phyloP scores from a whole-genome alignment of 352 stramenopile genomes.

The Blastocystis sp. region DNA sequence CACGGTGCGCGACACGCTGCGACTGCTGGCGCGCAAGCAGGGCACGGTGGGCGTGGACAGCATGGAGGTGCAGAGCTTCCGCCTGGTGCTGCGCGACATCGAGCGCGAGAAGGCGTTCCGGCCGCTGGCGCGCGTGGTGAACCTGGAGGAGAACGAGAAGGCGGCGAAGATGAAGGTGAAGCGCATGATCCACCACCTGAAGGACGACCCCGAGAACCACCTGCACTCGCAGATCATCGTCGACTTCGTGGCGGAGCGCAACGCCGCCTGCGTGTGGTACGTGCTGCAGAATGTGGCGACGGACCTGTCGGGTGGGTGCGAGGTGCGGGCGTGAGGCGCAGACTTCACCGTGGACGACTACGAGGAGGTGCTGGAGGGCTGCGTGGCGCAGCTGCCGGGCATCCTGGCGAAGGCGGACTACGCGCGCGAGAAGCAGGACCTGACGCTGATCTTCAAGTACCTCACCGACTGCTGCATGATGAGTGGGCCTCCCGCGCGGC shows the following conservation, averaged over 20 bases:
- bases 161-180: constrained; percentile 33
- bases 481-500: neutral
- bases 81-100: neutral
- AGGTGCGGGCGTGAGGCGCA: neutral
- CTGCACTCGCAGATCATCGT: constrained; percentile 41
- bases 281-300: constrained; percentile 44
- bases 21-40: too few species aligned
- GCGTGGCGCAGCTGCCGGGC: constrained; percentile 10
- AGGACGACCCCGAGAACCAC: constrained; percentile 13
- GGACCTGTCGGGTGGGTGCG: constrained; percentile 18
- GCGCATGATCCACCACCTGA: constrained; percentile 50
- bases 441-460: constrained; percentile 38
- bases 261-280: constrained; percentile 31
- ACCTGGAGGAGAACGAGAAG: neutral
- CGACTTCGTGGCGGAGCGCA: constrained; percentile 37
- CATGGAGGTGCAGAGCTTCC: constrained; percentile 1
- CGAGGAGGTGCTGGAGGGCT: constrained; percentile 15
- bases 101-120: neutral
- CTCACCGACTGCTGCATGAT: constrained; percentile 24
- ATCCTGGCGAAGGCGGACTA: constrained; percentile 12
- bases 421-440: constrained; percentile 4
- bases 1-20: neutral
- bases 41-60: neutral
- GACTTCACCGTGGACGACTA: constrained; percentile 53
- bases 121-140: neutral